phyloP scores from a whole-genome alignment of 805 yeast genomes.

The Ogataea wickerhamii region DNA sequence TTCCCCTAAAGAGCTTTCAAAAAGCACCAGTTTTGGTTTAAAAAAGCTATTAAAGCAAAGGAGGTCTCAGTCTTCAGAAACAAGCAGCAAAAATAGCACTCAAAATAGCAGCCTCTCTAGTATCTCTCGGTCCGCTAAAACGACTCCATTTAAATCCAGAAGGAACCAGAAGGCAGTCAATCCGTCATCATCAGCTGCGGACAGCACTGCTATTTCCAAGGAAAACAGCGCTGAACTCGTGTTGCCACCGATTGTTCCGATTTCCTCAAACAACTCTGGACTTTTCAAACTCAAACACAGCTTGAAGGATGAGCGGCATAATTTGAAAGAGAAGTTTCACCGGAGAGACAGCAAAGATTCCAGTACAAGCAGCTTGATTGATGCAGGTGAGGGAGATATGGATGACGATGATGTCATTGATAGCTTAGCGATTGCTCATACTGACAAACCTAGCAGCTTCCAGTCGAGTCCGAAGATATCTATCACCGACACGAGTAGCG shows the following conservation, averaged over 20 bases:
- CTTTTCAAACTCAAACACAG: slow-evolving; percentile 3
- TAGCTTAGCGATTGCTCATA: slow-evolving; percentile 2
- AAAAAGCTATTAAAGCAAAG: slow-evolving; percentile 12
- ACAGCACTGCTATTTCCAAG: neutral
- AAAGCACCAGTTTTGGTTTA: slow-evolving; percentile 11
- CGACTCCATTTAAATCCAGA: neutral
- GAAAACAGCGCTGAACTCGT: slow-evolving; percentile 1
- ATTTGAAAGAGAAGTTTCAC: slow-evolving; percentile 1
- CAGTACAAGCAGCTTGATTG: neutral
- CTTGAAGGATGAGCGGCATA: slow-evolving; percentile 5
- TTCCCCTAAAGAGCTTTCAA: slow-evolving; percentile 1
- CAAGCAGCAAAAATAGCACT: slow-evolving; percentile 8
- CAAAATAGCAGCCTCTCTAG: slow-evolving; percentile 1
- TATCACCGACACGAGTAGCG: too few relatives aligned
- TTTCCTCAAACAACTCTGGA: slow-evolving; percentile 6
- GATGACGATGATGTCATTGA: slow-evolving; percentile 2
- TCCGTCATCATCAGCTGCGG: neutral
- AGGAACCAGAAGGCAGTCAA: neutral
- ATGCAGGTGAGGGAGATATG: neutral
- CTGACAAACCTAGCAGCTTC: too few relatives aligned
- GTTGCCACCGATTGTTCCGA: slow-evolving; percentile 11
- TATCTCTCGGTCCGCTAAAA: neutral
- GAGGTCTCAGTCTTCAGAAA: slow-evolving; percentile 9
- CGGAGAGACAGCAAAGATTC: neutral
- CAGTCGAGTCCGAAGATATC: too few relatives aligned